Conservation (phyloP, 1,139 yeast genomes). For the Suhomyces atakaporum region DNA sequence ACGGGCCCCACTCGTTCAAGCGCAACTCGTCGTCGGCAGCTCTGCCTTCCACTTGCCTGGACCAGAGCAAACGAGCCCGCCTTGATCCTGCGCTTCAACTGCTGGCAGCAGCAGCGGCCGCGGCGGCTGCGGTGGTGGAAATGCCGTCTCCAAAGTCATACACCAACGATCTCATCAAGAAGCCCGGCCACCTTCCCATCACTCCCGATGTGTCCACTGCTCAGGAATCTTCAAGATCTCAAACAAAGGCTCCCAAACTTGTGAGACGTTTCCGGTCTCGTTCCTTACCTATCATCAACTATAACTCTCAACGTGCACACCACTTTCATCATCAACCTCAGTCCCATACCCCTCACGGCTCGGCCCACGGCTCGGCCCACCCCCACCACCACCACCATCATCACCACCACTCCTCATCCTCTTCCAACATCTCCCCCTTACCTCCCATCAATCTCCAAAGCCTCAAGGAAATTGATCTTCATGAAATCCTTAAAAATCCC, state of each 20-base stretch:
- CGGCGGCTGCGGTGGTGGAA: slow-evolving; percentile 12
- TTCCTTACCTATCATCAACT: slow-evolving; percentile 47
- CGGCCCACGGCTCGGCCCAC: slow-evolving; percentile 11
- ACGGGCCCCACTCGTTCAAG: slow-evolving; percentile 15
- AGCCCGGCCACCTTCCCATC: slow-evolving; percentile 15
- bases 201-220: slow-evolving; percentile 12
- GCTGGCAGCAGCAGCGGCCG: slow-evolving; percentile 14
- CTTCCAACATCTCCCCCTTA: slow-evolving; percentile 33
- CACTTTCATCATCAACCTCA: slow-evolving; percentile 21
- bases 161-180: slow-evolving; percentile 14
- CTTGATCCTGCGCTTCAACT: slow-evolving; percentile 24
- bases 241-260: slow-evolving; percentile 38
- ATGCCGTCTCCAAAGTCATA: slow-evolving; percentile 16
- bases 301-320: slow-evolving; percentile 26
- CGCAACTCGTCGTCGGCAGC: slow-evolving; percentile 19
- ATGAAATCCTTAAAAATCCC: slow-evolving; percentile 88
- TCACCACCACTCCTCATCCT: slow-evolving; percentile 16
- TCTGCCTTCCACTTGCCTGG: slow-evolving; percentile 16
- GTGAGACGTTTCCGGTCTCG: slow-evolving; percentile 44
- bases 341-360: slow-evolving; percentile 11
- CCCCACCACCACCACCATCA: slow-evolving; percentile 13
- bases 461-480: slow-evolving; percentile 81
- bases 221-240: slow-evolving; percentile 8
- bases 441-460: slow-evolving; percentile 90
- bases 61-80: slow-evolving; percentile 27